Base-by-base conservation (phyloP, 2,329 filamentous ascomycete species). In the Cladophialophora psammophila region DNA sequence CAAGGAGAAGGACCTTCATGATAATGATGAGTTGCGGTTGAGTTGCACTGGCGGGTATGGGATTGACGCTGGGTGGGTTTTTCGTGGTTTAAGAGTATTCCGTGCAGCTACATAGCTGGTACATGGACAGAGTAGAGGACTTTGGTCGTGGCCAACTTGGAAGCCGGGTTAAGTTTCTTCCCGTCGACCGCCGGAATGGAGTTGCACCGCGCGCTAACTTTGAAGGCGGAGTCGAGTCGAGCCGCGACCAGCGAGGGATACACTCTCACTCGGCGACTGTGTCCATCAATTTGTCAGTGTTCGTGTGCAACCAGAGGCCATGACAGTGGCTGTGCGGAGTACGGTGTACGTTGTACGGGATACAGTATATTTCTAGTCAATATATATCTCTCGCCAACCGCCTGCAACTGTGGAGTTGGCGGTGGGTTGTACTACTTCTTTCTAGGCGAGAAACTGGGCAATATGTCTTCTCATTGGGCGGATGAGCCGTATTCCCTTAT, bases 1-100 rank as follows among this genome's bases (percentile, higher is more conserved):
- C 79, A 45, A 82, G 70, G 38, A 81, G 74, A 57, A 81, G 75
- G 65, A 80, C 78, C 59, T 77, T 78, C 79, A 82, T 82, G 15
- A 48, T 73, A 54, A 40, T 64, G 56, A 54, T 57, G 40, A n/a
- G 10, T 42, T 12, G 42, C n/a, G 18, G 58, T 60, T 60, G 58
- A 52, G 45, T 60, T 52, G 58, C 18, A 36, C 40, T n/a, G 31
- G 45, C 12, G 40, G 40, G 42, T 32, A 60, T 42, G 40, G 13
- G 15, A 18, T 53, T n/a, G 20, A 53, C 13, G 20, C 12, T 53
- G 26, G 26, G 15, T 26, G 48, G 48, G 13, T 15, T 53, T 53
- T 15, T 53, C 48, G 12, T n/a, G 20, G 48, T 3, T 53, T 53
- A 18, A 53, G 48, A 26, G 48, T 3, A 26, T 3, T 26, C 26